A percentile compares a stretch with the other conserved stretches of the same genome.
Evolutionary conservation across 2,329 filamentous ascomycete genomes (phyloP).

Genomic region (Lachnellula cervina): DNA sequence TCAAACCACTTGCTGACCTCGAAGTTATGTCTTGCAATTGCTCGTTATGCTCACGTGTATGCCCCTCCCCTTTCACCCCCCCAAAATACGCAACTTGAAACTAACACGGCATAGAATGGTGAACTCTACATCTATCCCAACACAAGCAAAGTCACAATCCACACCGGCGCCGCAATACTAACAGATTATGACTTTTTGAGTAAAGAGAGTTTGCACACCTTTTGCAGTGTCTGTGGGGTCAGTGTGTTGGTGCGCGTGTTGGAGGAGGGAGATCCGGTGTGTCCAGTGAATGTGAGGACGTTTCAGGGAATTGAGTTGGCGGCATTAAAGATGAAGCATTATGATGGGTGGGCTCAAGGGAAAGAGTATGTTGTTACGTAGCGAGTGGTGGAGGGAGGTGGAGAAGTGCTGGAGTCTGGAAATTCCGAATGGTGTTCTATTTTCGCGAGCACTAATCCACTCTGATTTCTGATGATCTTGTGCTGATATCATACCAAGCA

Average conservation of each 20-base stretch:
- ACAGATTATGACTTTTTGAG: constrained; percentile 17
- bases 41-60: constrained; percentile 13
- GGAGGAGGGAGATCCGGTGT: constrained; percentile 8
- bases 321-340: constrained; percentile 5
- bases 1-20: constrained; percentile 10
- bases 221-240: constrained; percentile 18
- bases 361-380: constrained; percentile 7
- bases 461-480: no score
- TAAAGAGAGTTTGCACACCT: constrained; percentile 16
- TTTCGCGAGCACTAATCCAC: no score
- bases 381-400: no score
- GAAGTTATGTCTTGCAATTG: constrained; percentile 22
- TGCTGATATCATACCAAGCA: no score
- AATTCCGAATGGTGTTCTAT: no score
- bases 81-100: neutral
- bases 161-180: constrained; percentile 9
- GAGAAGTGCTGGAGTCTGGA: no score
- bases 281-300: constrained; percentile 18
- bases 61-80: neutral
- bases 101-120: constrained; percentile 13
- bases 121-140: constrained; percentile 21
- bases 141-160: constrained; percentile 4
- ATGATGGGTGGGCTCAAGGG: constrained; percentile 14
- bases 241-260: constrained; percentile 14
- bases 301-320: constrained; percentile 9